A percentile compares a stretch with the other conserved stretches of the same genome.
Conservation (phyloP, 306 rosid genomes). For the Rosa rugosa region DNA sequence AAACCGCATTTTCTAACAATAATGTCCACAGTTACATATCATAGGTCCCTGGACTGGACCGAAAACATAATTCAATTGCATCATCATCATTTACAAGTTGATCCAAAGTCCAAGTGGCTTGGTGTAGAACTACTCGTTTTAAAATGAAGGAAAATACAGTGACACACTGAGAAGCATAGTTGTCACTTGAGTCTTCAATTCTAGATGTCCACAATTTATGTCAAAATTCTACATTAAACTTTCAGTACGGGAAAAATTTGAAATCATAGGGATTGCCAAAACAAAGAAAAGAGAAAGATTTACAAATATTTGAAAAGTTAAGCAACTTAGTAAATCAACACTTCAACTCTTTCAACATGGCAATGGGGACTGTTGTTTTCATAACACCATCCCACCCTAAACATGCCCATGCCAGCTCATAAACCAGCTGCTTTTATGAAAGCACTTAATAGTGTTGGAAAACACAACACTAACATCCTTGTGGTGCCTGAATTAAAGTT, state of each 20-base stretch:
- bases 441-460: neutral
- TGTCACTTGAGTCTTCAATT: constrained; percentile 3
- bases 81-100: neutral
- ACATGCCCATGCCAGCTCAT: neutral
- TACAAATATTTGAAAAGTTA: neutral
- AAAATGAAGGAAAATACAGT: constrained; percentile 6
- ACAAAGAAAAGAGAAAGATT: neutral
- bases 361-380: neutral
- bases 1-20: neutral
- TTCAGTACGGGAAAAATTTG: neutral
- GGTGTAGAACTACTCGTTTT: constrained; percentile 1
- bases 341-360: neutral
- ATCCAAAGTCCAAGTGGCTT: constrained; percentile 1
- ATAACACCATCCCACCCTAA: neutral
- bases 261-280: neutral
- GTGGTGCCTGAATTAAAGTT: neutral
- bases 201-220: neutral
- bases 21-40: neutral
- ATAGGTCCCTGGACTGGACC: neutral
- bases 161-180: neutral
- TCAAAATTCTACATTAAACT: neutral
- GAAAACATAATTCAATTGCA: neutral
- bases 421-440: neutral
- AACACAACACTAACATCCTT: neutral
- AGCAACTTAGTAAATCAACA: neutral